phyloP scores from a whole-genome alignment of 2,329 filamentous ascomycete genomes.

The Amesomyces nigricolor region DNA sequence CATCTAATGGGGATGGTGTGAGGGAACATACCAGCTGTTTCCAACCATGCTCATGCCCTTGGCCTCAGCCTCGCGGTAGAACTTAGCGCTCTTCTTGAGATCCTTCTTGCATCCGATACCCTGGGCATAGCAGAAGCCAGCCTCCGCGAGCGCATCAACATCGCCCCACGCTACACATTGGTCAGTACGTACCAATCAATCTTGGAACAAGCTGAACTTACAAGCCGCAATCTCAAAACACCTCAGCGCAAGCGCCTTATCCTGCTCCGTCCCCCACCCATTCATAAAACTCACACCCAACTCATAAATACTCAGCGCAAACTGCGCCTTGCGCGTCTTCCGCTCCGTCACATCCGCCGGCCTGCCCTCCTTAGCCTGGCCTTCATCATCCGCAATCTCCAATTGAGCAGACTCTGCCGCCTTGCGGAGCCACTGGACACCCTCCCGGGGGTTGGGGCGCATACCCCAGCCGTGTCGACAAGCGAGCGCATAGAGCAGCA shows the following conservation, averaged over 20 bases:
- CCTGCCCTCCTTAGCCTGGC: slow-evolving; percentile 57
- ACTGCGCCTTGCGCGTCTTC: slow-evolving; percentile 84
- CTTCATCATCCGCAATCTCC: slow-evolving; percentile 79
- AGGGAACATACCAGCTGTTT: slow-evolving; percentile 79
- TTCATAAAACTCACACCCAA: slow-evolving; percentile 96
- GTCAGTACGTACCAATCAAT: slow-evolving; percentile 11
- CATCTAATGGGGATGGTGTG: not conserved
- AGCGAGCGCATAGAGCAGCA: slow-evolving; percentile 92
- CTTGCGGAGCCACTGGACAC: slow-evolving; percentile 85
- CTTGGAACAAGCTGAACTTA: slow-evolving; percentile 37
- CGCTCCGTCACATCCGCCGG: slow-evolving; percentile 60
- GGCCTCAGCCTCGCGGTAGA: slow-evolving; percentile 83
- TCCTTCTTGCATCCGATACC: slow-evolving; percentile 94
- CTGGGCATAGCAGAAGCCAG: slow-evolving; percentile 93
- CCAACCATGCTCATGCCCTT: slow-evolving; percentile 97
- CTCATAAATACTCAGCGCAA: slow-evolving; percentile 93
- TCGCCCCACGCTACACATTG: slow-evolving; percentile 71
- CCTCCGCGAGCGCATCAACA: slow-evolving; percentile 86
- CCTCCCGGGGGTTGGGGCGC: slow-evolving; percentile 84
- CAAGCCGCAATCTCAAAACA: slow-evolving; percentile 95
- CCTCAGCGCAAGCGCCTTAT: slow-evolving; percentile 77
- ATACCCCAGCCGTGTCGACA: slow-evolving; percentile 98
- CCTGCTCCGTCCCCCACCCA: slow-evolving; percentile 93
- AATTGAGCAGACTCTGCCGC: slow-evolving; percentile 78
- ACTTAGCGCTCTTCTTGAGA: slow-evolving; percentile 84